These are phyloP conservation scores for Petasospora rhodanensis DNA, from an alignment of 1,139 yeast genomes.

Conservation along the genomic window DNA sequence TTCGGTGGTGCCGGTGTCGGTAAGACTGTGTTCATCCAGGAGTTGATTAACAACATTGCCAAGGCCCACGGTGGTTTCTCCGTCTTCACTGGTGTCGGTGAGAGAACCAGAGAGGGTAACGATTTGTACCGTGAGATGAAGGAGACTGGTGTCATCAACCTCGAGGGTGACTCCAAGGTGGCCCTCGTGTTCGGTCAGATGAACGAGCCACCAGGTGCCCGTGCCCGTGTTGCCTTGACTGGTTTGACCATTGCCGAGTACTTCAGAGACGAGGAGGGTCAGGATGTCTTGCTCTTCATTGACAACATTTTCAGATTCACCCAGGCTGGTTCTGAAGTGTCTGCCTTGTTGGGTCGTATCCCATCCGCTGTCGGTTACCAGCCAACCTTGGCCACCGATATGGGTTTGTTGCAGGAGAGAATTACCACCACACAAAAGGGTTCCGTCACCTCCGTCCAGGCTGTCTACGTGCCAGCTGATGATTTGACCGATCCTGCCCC, in stretches of 20 bases:
- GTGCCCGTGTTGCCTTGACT: conserved; percentile 99
- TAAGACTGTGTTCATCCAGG: conserved; percentile 99
- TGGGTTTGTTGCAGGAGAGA: conserved; percentile 99
- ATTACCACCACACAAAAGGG: conserved; percentile 99
- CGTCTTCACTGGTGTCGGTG: conserved; percentile 99
- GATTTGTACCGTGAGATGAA: conserved; percentile 99
- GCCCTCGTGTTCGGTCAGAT: conserved; percentile 99
- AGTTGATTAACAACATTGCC: conserved; percentile 98
- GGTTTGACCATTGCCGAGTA: conserved; percentile 99
- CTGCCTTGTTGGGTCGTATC: conserved; percentile 99
- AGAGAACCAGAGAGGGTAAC: conserved; percentile 99
- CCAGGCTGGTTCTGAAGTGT: conserved; percentile 99
- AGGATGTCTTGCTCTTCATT: conserved; percentile 98
- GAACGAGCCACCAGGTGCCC: conserved; percentile 99
- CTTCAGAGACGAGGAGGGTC: conserved; percentile 99
- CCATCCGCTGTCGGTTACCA: conserved; percentile 99
- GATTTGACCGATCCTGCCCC: conserved; percentile 99
- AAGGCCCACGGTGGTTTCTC: conserved; percentile 99
- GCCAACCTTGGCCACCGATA: conserved; percentile 99
- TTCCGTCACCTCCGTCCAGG: conserved; percentile 99
- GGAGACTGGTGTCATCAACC: conserved; percentile 99
- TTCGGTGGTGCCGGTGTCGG: conserved; percentile 99
- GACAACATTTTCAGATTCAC: conserved; percentile 99
- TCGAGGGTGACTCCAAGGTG: conserved; percentile 99
- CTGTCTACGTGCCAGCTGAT: conserved; percentile 99